Percentiles rank a stretch among this genome's conserved stretches.
Conservation (phyloP, 2,329 filamentous ascomycete species). For the Leptographium radiaticola region DNA sequence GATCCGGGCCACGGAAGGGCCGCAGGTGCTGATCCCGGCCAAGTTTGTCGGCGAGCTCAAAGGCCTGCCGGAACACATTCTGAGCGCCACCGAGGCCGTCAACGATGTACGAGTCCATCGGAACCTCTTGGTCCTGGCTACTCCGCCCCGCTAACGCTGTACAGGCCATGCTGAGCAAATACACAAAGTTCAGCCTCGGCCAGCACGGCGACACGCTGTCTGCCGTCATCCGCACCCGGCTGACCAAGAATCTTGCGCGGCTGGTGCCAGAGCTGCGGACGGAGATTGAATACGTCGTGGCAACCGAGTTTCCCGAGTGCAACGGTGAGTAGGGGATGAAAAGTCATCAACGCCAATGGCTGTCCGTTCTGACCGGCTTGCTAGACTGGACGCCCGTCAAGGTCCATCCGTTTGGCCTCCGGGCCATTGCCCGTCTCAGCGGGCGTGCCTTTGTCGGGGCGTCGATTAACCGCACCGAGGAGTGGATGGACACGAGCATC, state of each 20-base stretch:
- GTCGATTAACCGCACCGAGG: constrained; percentile 34
- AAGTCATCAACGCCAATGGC: background rate
- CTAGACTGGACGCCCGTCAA: constrained; percentile 41
- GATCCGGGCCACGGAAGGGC: constrained; percentile 36
- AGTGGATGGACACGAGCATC: constrained; percentile 39
- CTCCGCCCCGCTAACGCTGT: background rate
- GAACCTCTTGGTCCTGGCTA: background rate
- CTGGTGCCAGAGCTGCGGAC: constrained; percentile 31
- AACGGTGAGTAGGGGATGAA: constrained; percentile 22
- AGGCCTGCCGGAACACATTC: constrained; percentile 31
- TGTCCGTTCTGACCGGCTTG: background rate
- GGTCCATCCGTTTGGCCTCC: constrained; percentile 37
- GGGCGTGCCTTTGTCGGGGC: constrained; percentile 40
- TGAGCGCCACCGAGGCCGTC: constrained; percentile 35
- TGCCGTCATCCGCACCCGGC: constrained; percentile 29
- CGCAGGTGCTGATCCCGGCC: constrained; percentile 33
- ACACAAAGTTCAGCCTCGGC: constrained; percentile 35
- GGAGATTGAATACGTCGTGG: constrained; percentile 32
- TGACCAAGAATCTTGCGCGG: constrained; percentile 33
- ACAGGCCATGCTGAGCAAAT: constrained; percentile 36
- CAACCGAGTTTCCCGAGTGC: constrained; percentile 34
- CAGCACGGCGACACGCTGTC: constrained; percentile 31
- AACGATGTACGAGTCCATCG: constrained; percentile 23
- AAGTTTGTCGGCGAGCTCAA: constrained; percentile 32
- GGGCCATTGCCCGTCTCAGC: constrained; percentile 38